Conservation (phyloP, 495 filamentous ascomycete genomes). For the Neurospora intermedia region DNA sequence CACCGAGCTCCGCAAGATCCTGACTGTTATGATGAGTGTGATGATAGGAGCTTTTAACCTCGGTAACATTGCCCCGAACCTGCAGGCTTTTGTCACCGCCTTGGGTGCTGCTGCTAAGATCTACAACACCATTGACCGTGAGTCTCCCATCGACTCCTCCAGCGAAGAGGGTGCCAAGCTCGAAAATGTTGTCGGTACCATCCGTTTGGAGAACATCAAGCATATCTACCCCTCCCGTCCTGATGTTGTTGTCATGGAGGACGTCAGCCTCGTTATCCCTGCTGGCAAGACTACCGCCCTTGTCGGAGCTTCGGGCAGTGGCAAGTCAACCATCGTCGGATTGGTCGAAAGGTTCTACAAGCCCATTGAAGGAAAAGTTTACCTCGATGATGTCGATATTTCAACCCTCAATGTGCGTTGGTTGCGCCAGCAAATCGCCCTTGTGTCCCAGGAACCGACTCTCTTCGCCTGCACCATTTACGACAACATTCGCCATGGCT, state of each 20-base stretch:
- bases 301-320: slow-evolving; percentile 63
- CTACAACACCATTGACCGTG: slow-evolving; percentile 80
- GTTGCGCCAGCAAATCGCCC: slow-evolving; percentile 81
- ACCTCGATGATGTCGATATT: slow-evolving; percentile 77
- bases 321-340: slow-evolving; percentile 88
- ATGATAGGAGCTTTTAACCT: slow-evolving; percentile 88
- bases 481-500: slow-evolving; percentile 74
- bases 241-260: slow-evolving; percentile 76
- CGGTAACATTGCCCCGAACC: slow-evolving; percentile 78
- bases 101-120: slow-evolving; percentile 84
- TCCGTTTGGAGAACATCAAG: slow-evolving; percentile 75
- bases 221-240: slow-evolving; percentile 91
- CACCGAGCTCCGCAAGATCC: slow-evolving; percentile 41
- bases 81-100: slow-evolving; percentile 63
- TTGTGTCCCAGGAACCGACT: slow-evolving; percentile 77
- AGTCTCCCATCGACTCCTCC: slow-evolving; percentile 77
- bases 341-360: slow-evolving; percentile 90
- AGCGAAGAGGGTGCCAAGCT: slow-evolving; percentile 59
- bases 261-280: slow-evolving; percentile 65
- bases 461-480: slow-evolving; percentile 81
- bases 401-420: slow-evolving; percentile 75
- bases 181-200: slow-evolving; percentile 59
- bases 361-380: slow-evolving; percentile 67
- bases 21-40: slow-evolving; percentile 81
- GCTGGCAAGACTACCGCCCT: slow-evolving; percentile 83